Conservation (phyloP, 257 asterid genomes). For the Nicotiana obtusifolia region DNA sequence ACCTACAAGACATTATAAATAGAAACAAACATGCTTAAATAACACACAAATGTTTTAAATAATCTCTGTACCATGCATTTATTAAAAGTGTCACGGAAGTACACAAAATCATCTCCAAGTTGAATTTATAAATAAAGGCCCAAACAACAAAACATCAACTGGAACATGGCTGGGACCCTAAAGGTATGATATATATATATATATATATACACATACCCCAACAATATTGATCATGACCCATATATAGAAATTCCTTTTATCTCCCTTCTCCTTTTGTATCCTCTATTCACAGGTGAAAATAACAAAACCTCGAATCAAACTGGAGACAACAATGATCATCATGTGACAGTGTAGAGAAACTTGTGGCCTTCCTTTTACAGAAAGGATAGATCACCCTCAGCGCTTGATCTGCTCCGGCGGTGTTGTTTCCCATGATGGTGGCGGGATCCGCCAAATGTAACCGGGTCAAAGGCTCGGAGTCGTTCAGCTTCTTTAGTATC, state of each 20-base stretch:
- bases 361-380: slow-evolving; percentile 21
- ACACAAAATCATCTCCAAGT: slow-evolving; percentile 16
- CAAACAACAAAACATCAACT: slow-evolving; percentile 15
- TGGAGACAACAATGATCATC: slow-evolving; percentile 2
- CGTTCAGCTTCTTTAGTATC: slow-evolving; percentile 54
- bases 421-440: slow-evolving; percentile 49
- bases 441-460: slow-evolving; percentile 51
- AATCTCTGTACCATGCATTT: slow-evolving; percentile 5
- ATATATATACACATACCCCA: slow-evolving; percentile 29
- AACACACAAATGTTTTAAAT: slow-evolving; percentile 11
- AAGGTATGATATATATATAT: slow-evolving; percentile 31
- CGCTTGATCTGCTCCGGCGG: slow-evolving; percentile 31
- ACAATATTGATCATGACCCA: slow-evolving; percentile 8
- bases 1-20: not conserved
- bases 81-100: slow-evolving; percentile 19
- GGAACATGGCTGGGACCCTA: slow-evolving; percentile 15
- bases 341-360: not conserved
- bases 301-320: slow-evolving; percentile 10
- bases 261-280: slow-evolving; percentile 20
- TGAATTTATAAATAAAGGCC: slow-evolving; percentile 15
- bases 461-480: slow-evolving; percentile 54
- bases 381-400: slow-evolving; percentile 19
- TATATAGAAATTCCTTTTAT: slow-evolving; percentile 17
- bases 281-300: slow-evolving; percentile 43
- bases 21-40: slow-evolving; percentile 12